Percentiles rank a stretch among this genome's conserved stretches.
phyloP scores from a whole-genome alignment of 2,329 filamentous ascomycete species.

The Colletotrichum brevisporum region DNA sequence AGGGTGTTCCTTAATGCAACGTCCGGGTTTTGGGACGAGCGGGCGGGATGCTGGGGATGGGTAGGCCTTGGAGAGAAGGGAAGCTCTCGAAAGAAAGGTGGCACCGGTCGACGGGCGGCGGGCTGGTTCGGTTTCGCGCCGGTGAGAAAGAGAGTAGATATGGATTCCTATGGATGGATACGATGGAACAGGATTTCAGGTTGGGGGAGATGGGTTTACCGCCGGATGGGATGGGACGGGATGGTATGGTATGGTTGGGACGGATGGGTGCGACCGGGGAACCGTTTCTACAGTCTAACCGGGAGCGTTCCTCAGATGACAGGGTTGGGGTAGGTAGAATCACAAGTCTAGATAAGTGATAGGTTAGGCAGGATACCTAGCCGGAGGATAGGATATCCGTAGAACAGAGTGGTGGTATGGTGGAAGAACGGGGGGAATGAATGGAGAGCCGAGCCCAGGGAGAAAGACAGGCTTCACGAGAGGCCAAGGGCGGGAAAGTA shows the following conservation, averaged over 20 bases:
- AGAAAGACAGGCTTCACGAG: background rate
- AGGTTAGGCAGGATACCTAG: background rate
- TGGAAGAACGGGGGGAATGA: background rate
- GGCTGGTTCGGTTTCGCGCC: conserved; percentile 29
- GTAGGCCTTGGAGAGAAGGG: conserved; percentile 1
- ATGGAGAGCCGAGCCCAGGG: background rate
- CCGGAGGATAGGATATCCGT: conserved; percentile 3
- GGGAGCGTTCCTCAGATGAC: conserved; percentile 21
- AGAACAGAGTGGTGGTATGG: conserved; percentile 10
- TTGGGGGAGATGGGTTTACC: conserved; percentile 7
- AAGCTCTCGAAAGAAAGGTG: conserved; percentile 37
- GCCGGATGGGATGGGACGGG: background rate
- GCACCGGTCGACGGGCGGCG: conserved; percentile 28
- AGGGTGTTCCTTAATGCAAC: conserved; percentile 12
- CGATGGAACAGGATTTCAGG: background rate
- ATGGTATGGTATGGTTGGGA: background rate
- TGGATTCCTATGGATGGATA: too few species aligned
- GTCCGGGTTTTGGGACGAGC: conserved; percentile 11
- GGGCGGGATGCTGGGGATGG: conserved; percentile 12
- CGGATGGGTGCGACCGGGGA: conserved; percentile 14
- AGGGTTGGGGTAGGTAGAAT: conserved; percentile 2
- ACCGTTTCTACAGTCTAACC: background rate
- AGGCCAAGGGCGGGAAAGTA: background rate
- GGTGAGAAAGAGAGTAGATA: background rate
- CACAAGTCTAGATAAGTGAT: background rate